These are phyloP conservation scores for Paramecium sonneborni DNA, from an alignment of 73 alveolate species.

Conservation along the genomic window DNA sequence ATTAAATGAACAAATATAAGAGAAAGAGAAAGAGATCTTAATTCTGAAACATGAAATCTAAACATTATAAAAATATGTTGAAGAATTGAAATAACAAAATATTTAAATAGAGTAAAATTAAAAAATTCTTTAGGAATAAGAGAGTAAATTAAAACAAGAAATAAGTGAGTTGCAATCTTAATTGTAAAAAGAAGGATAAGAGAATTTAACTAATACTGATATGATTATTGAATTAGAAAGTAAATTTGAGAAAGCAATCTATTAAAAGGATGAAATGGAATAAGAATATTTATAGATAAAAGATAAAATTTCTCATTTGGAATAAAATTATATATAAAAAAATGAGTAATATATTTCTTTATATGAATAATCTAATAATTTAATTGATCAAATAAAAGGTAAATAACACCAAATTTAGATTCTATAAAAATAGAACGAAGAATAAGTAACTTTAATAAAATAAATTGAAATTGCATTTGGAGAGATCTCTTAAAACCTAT, in stretches of 20 bases:
- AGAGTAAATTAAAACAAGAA: not conserved
- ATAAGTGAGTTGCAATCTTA: not conserved
- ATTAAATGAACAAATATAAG: not conserved
- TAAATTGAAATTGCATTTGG: not conserved
- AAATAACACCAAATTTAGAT: not conserved
- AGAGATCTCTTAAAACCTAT: not conserved
- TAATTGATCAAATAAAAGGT: not conserved
- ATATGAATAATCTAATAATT: not conserved
- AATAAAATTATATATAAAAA: not conserved
- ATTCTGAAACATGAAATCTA: not conserved
- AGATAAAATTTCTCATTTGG: not conserved
- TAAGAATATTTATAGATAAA: not conserved
- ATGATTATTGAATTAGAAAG: slow-evolving; percentile 17
- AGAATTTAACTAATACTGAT: not conserved
- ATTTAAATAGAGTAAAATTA: not conserved
- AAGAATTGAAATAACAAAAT: not conserved
- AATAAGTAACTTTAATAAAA: not conserved
- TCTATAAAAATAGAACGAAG: not conserved
- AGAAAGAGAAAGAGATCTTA: not conserved
- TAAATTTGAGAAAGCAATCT: slow-evolving; percentile 12
- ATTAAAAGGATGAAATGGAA: not conserved
- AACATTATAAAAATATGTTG: not conserved
- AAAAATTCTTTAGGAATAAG: not conserved
- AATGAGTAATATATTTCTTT: not conserved
- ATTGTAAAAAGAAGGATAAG: slow-evolving; percentile 8